Evolutionary conservation across 2,329 filamentous ascomycete genomes (phyloP), one percentile per base, ranked within the genome.

Genomic region (Clathrospora elynae): DNA sequence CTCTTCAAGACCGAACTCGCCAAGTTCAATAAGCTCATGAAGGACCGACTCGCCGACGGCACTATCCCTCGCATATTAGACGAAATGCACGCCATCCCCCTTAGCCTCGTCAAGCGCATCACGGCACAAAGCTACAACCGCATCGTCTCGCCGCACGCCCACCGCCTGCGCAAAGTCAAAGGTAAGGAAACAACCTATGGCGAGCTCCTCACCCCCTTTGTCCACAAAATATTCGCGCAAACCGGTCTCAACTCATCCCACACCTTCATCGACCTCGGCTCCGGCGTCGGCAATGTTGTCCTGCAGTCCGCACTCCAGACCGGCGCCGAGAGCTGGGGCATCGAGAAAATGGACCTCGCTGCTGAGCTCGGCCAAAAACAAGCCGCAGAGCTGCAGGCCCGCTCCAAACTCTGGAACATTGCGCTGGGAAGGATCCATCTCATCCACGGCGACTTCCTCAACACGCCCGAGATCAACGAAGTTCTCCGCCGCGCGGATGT

Each of bases 111-210:
- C 32, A 84, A 87, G 55, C 85, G 90, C 55, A 92, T 96, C 58
- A 80, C 95, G 28, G 84, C 82, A 40, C 91, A 99, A 67, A 87
- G 90, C 14, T 97, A 96, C 72, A 85, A 91, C 60, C 88, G 93
- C 35, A 95, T 90, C 4, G 93, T 99, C 6, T 93, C 91, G 2
- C 91, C 90, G 5, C 84, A 87, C 48, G 90, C 96, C 16, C 88
- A 95, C 51, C 82, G 86, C 7, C 81, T 97, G 9, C 83, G 84
- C 45, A 85, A 88, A 59, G 96, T 97, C 68, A 83, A 93, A 63
- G 90, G 90, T 64, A 92, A 91, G 57, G 89, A 88, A 54, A 90
- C 95, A 70, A 92, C 95, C 58, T 99, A 99, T 65, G 93, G 93
- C 64, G 93, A 99, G 70, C 81, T 99, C 17, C 78, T 93, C 19